Percentiles rank a stretch among this genome's conserved stretches.
phyloP scores from a whole-genome alignment of 2,329 filamentous ascomycete species.

The Trichophaea hybrida region DNA sequence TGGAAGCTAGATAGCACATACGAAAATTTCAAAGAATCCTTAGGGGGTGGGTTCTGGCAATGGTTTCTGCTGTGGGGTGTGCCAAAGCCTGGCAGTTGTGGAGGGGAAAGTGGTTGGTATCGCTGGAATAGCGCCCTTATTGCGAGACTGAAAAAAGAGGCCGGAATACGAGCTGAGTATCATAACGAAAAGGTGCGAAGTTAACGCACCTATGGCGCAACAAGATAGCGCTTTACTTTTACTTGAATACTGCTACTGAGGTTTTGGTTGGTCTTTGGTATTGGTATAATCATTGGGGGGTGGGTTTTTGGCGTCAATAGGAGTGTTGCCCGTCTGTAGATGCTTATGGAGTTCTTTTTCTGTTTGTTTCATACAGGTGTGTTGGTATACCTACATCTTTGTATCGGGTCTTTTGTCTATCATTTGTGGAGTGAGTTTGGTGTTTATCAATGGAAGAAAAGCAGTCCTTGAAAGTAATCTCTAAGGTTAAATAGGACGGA shows the following conservation, averaged over 20 bases:
- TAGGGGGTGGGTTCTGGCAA: slow-evolving; percentile 56
- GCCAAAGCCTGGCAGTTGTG: slow-evolving; percentile 61
- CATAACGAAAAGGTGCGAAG: not conserved
- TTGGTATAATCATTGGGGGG: not conserved
- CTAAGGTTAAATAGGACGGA: too few species aligned
- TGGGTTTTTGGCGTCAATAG: not conserved
- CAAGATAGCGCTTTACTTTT: not conserved
- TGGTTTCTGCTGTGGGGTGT: slow-evolving; percentile 49
- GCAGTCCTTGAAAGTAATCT: too few species aligned
- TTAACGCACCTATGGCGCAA: not conserved
- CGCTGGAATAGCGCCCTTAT: slow-evolving; percentile 18
- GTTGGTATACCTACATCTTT: too few species aligned
- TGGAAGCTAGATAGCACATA: slow-evolving; percentile 58
- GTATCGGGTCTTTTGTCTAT: too few species aligned
- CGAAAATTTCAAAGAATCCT: slow-evolving; percentile 62
- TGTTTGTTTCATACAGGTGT: not conserved
- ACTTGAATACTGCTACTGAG: not conserved
- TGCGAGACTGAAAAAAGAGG: slow-evolving; percentile 15
- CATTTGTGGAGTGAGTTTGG: too few species aligned
- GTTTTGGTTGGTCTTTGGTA: not conserved
- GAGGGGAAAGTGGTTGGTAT: slow-evolving; percentile 15
- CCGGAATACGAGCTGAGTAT: slow-evolving; percentile 10
- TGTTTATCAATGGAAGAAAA: too few species aligned
- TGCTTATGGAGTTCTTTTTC: not conserved
- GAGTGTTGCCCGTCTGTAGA: not conserved